These are phyloP conservation scores for Dovyalis caffra DNA, from an alignment of 345 rosid genomes.

Conservation along the genomic window DNA sequence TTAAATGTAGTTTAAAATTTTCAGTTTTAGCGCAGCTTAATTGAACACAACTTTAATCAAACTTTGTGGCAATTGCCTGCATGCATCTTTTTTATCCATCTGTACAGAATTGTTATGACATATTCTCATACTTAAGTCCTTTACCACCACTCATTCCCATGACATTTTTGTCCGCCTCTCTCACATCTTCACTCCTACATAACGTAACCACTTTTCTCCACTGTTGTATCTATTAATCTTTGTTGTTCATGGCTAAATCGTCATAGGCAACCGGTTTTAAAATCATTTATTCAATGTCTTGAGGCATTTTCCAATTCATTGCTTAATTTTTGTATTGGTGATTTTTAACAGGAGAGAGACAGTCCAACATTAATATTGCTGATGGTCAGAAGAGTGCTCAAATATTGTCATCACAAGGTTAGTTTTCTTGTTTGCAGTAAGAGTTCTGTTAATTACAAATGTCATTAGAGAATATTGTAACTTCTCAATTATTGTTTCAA, in stretches of 20 bases:
- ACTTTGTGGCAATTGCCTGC: neutral
- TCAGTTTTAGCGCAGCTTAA: neutral
- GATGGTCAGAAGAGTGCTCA: conserved; percentile 74
- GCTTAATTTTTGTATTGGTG: neutral
- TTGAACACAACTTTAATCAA: neutral
- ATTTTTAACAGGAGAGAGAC: conserved; percentile 52
- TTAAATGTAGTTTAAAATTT: neutral
- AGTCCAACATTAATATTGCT: conserved; percentile 73
- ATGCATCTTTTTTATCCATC: neutral
- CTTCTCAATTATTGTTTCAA: neutral
- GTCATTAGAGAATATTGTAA: neutral
- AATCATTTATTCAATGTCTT: neutral
- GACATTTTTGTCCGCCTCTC: neutral
- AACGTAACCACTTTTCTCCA: neutral
- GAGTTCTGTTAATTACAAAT: neutral
- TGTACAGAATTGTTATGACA: neutral
- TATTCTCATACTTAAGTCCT: neutral
- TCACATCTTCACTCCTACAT: neutral
- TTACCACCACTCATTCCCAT: neutral
- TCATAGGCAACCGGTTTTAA: neutral
- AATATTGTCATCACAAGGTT: conserved; percentile 64
- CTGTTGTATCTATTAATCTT: neutral
- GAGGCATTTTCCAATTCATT: neutral
- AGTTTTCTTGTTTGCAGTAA: neutral
- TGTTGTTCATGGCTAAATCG: neutral